Conservation (phyloP, 225 moss, liverwort and hornwort genomes). For the Sphagnum tenellum region DNA sequence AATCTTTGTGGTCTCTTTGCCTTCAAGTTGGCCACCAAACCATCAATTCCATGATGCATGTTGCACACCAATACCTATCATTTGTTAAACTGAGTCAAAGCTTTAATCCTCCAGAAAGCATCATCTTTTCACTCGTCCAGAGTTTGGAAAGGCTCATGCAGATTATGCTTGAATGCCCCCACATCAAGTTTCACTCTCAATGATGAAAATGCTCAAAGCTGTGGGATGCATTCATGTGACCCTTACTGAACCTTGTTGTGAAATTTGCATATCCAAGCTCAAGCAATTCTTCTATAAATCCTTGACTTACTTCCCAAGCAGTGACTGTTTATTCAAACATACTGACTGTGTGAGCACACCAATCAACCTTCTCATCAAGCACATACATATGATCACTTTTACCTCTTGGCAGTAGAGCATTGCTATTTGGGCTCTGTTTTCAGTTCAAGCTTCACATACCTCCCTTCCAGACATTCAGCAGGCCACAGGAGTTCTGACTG, state of each 20-base stretch:
- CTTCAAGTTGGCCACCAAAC: neutral
- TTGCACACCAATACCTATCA: too few species aligned
- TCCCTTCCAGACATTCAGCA: constrained; percentile 29
- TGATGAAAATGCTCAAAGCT: constrained; percentile 18
- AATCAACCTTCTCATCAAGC: neutral
- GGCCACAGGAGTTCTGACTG: too few species aligned
- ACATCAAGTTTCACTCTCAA: constrained; percentile 27
- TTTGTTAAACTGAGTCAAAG: neutral
- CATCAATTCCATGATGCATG: neutral
- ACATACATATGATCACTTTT: constrained; percentile 7
- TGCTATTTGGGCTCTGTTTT: constrained; percentile 10
- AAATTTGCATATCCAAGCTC: constrained; percentile 18
- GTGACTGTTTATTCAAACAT: neutral
- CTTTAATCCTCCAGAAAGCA: constrained; percentile 18
- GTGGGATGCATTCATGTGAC: constrained; percentile 24
- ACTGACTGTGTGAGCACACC: neutral
- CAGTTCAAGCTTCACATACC: constrained; percentile 11
- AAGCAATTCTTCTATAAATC: constrained; percentile 20
- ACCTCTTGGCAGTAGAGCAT: constrained; percentile 6
- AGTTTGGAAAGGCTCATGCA: constrained; percentile 25
- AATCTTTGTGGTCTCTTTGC: too few species aligned
- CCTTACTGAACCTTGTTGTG: constrained; percentile 15
- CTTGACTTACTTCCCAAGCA: constrained; percentile 4
- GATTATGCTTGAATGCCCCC: constrained; percentile 24
- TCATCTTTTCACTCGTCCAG: neutral